A percentile compares a stretch with the other conserved stretches of the same genome.
phyloP scores from a whole-genome alignment of 23 red algal species.

The Gracilaria gracilis region DNA sequence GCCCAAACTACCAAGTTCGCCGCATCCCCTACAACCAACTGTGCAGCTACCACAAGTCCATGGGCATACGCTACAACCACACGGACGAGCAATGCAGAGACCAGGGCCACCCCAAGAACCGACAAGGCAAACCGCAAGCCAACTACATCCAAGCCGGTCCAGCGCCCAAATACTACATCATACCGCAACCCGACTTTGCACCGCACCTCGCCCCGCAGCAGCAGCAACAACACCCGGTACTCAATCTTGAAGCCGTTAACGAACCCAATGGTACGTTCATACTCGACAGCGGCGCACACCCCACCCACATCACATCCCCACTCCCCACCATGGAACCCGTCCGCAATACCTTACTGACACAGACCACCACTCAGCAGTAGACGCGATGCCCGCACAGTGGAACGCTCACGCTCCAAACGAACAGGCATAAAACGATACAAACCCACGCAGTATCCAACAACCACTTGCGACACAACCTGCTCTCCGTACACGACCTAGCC shows the following conservation, averaged over 20 bases:
- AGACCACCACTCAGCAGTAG: background rate
- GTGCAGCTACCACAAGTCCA: no score
- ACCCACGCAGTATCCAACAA: constrained; percentile 22
- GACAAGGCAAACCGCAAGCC: no score
- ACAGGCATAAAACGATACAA: background rate
- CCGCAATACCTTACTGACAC: background rate
- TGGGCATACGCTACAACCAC: no score
- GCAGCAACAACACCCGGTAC: background rate
- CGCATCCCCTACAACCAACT: no score
- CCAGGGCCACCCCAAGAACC: no score
- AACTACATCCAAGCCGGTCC: no score
- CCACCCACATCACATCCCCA: background rate
- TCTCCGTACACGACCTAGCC: constrained; percentile 9
- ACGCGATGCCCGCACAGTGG: background rate
- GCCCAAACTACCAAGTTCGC: no score
- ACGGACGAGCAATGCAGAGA: no score
- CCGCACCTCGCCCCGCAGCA: background rate
- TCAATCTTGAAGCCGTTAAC: background rate
- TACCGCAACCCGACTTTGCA: no score
- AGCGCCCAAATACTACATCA: no score
- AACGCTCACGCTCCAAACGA: background rate
- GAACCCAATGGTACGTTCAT: background rate
- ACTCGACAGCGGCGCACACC: background rate
- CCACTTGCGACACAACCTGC: constrained; percentile 16
- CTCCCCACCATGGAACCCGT: background rate